Conservation (phyloP, 2,329 filamentous ascomycete genomes). For the Lasiodiplodia sp. region DNA sequence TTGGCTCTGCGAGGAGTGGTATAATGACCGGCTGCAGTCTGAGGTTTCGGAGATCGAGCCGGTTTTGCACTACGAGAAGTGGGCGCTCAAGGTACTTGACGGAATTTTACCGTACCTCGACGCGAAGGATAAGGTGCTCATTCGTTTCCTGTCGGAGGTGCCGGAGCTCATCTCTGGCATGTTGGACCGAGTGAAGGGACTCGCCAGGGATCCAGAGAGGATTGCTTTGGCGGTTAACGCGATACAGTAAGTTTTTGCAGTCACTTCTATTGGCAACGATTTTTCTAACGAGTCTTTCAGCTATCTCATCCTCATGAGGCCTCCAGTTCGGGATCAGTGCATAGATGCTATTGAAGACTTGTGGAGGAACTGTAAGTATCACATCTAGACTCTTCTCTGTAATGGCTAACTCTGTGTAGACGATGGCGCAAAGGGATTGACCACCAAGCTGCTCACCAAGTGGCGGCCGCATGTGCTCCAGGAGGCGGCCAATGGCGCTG, state of each 20-base stretch:
- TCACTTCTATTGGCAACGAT: background rate
- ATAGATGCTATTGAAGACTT: constrained; percentile 66
- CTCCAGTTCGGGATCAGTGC: constrained; percentile 64
- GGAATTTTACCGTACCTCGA: constrained; percentile 92
- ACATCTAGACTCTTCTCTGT: background rate
- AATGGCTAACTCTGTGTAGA: constrained; percentile 38
- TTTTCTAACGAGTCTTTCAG: constrained; percentile 36
- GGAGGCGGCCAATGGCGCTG: constrained; percentile 31
- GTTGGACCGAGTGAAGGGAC: constrained; percentile 71
- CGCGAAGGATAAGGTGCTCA: constrained; percentile 85
- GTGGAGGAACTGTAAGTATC: constrained; percentile 60
- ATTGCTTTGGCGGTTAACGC: constrained; percentile 65
- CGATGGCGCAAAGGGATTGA: constrained; percentile 54
- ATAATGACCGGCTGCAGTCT: constrained; percentile 75
- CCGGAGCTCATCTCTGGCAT: constrained; percentile 78
- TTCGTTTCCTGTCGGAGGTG: constrained; percentile 90
- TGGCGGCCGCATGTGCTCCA: constrained; percentile 61
- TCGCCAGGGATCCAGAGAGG: constrained; percentile 69
- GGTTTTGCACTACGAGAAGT: constrained; percentile 74
- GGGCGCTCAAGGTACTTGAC: constrained; percentile 82
- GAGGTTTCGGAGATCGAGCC: constrained; percentile 53
- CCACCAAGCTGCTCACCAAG: constrained; percentile 61
- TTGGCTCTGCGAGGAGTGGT: constrained; percentile 99
- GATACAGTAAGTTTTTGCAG: constrained; percentile 56
- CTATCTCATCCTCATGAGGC: constrained; percentile 66